Evolutionary conservation across 345 rosid genomes (phyloP), one percentile per base, ranked within the genome.

Genomic region (Trapa bicornis): DNA sequence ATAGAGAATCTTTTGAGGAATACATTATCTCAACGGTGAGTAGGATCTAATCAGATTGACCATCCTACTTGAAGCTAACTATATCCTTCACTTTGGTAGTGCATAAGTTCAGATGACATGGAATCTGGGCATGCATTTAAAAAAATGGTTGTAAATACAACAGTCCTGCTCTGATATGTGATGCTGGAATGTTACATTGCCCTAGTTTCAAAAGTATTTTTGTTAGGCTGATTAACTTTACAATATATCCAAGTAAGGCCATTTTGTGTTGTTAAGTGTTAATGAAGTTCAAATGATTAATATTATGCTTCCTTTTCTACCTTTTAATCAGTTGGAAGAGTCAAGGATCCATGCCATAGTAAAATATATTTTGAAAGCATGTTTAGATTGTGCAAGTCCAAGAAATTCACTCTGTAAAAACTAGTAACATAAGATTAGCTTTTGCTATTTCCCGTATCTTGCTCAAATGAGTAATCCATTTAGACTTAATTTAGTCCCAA

Each of bases 1-100:
- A 83, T 66, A 68, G 62, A 73, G 89, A 83, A 72, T 77, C 81
- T 56, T 81, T 88, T 68, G 83, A 84, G 73, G 92, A 74, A 7
- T 86, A 88, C 64, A 86, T 86, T 22, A 57, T 42, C 37, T 73
- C 81, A 53, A 72, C 75, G 64, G 95, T 50, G 17, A 50, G 54
- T 47, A 42, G 56, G 17, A 52, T 29, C 42, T 42, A 15, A 47
- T 10, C 0, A 13, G 54, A 50, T 50, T 50, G 16, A 11, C 5
- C 54, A 38, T 64, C 29, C 6, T 54, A 16, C 13, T 47, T 11
- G 47, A 22, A 69, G 15, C 1, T n/a, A 9, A 29, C 35, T 50
- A 13, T 6, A 50, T 50, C 54, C 54, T 50, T 16, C n/a, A 13
- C 4, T 50, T 50, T 15, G 54, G 54, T 5, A 16, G 54, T 13